Evolutionary conservation across 2,329 filamentous ascomycete genomes (phyloP).

Genomic region (Paecilomyces sp.): DNA sequence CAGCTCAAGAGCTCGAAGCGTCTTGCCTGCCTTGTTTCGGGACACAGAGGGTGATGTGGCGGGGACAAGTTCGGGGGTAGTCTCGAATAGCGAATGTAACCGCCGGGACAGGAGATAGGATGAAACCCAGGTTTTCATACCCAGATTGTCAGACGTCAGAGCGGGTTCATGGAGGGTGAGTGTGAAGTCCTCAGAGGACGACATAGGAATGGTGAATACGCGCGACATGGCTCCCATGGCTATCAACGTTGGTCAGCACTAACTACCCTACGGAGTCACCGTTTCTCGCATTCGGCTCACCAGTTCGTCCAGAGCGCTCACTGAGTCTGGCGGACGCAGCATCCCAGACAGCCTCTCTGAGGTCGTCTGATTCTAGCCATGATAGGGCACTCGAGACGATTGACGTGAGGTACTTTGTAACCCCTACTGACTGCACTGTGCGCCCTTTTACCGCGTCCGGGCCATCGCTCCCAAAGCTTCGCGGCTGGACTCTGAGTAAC

Average conservation of each 20-base stretch:
- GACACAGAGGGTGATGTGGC: slow-evolving; percentile 11
- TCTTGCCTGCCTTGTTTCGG: slow-evolving; percentile 10
- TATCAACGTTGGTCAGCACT: slow-evolving; percentile 12
- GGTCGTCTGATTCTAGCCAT: slow-evolving; percentile 39
- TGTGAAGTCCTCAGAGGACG: slow-evolving; percentile 44
- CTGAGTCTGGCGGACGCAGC: slow-evolving; percentile 71
- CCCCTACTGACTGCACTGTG: slow-evolving; percentile 31
- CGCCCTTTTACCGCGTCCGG: slow-evolving; percentile 20
- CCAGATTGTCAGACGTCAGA: slow-evolving; percentile 78
- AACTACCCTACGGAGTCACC: slow-evolving; percentile 1
- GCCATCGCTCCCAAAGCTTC: slow-evolving; percentile 29
- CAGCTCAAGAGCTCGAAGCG: slow-evolving; percentile 59
- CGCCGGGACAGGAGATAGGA: slow-evolving; percentile 77
- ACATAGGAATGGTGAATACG: slow-evolving; percentile 50
- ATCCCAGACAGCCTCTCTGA: slow-evolving; percentile 54
- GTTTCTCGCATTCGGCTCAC: slow-evolving; percentile 33
- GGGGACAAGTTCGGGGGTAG: slow-evolving; percentile 24
- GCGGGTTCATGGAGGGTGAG: slow-evolving; percentile 78
- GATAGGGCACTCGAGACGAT: slow-evolving; percentile 38
- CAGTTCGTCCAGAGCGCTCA: slow-evolving; percentile 74
- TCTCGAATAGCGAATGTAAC: slow-evolving; percentile 43
- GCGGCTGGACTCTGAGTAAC: slow-evolving; percentile 59
- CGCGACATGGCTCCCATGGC: slow-evolving; percentile 59
- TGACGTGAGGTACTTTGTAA: slow-evolving; percentile 40
- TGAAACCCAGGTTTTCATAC: slow-evolving; percentile 92